These are phyloP conservation scores for Pelargonium myrrhifolium DNA, from an alignment of 441 rosid genomes.

Conservation along the genomic window DNA sequence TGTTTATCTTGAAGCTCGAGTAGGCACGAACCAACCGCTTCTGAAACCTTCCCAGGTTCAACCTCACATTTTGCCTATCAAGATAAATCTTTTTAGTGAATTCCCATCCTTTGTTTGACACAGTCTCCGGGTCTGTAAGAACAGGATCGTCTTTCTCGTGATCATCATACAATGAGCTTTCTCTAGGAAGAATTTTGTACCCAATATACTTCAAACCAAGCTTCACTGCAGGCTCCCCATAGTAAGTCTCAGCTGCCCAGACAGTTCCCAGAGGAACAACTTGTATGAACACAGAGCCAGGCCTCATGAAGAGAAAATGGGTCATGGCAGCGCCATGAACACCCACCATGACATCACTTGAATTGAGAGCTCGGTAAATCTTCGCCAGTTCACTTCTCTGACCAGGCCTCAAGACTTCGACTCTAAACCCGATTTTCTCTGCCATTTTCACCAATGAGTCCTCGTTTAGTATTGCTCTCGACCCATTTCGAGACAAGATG, in stretches of 20 bases:
- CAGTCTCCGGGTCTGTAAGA: conserved; percentile 51
- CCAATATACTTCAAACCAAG: conserved; percentile 70
- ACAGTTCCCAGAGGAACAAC: conserved; percentile 80
- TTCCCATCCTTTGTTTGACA: conserved; percentile 71
- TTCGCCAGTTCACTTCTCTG: conserved; percentile 58
- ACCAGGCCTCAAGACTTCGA: conserved; percentile 54
- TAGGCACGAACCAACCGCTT: conserved; percentile 39
- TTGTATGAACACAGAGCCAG: conserved; percentile 71
- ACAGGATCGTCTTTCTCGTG: conserved; percentile 46
- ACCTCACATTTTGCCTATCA: conserved; percentile 58
- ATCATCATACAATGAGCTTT: conserved; percentile 64
- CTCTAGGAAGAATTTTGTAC: conserved; percentile 49
- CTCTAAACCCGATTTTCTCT: conserved; percentile 53
- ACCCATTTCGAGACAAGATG: conserved; percentile 60
- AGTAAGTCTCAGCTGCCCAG: conserved; percentile 89
- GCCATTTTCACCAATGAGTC: conserved; percentile 53
- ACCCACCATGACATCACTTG: conserved; percentile 83
- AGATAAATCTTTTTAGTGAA: conserved; percentile 78
- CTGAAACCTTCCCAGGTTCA: conserved; percentile 51
- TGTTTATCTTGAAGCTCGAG: conserved; percentile 23
- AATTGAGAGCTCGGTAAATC: conserved; percentile 52
- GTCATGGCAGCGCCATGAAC: conserved; percentile 99
- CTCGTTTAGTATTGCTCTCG: conserved; percentile 71
- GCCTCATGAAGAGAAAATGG: conserved; percentile 78
- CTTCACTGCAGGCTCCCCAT: conserved; percentile 84